Percentiles rank a stretch among this genome's conserved stretches.
These are phyloP conservation scores for Talaromyces albobiverticillius DNA, from an alignment of 2,329 filamentous ascomycete species.

Conservation along the genomic window DNA sequence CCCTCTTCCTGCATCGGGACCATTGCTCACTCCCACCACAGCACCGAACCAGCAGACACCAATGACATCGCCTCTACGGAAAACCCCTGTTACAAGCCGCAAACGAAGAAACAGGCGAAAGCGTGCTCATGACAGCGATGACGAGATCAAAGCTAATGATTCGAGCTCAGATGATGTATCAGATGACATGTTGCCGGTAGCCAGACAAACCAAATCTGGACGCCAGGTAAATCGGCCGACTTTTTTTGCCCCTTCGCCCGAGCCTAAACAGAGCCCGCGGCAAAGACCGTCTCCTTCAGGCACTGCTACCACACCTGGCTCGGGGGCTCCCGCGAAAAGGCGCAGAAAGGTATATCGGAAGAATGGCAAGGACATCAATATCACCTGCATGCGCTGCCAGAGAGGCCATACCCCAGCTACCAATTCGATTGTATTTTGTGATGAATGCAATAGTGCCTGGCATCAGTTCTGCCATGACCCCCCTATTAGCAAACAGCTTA, in stretches of 20 bases:
- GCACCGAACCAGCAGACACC: neutral
- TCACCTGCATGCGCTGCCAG: slow-evolving; percentile 68
- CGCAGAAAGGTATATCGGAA: slow-evolving; percentile 53
- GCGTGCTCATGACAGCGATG: slow-evolving; percentile 27
- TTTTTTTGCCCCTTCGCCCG: slow-evolving; percentile 57
- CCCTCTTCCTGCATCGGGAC: neutral
- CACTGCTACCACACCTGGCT: slow-evolving; percentile 17
- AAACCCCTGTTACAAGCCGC: neutral
- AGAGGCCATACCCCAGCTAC: slow-evolving; percentile 67
- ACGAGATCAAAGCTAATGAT: slow-evolving; percentile 30
- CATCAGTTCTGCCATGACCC: slow-evolving; percentile 81
- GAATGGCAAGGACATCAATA: slow-evolving; percentile 35
- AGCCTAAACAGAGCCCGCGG: slow-evolving; percentile 22
- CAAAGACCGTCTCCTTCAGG: slow-evolving; percentile 14
- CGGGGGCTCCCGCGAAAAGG: slow-evolving; percentile 45
- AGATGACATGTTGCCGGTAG: slow-evolving; percentile 46
- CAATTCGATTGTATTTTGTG: slow-evolving; percentile 83
- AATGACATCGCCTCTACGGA: slow-evolving; percentile 1
- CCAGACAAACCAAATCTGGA: slow-evolving; percentile 72
- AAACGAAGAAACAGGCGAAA: slow-evolving; percentile 23
- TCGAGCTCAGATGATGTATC: slow-evolving; percentile 40
- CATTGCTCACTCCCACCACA: neutral
- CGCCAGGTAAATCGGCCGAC: slow-evolving; percentile 64
- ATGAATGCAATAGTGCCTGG: slow-evolving; percentile 75
- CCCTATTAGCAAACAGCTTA: slow-evolving; percentile 65